A percentile compares a stretch with the other conserved stretches of the same genome.
Conservation (phyloP, 495 filamentous ascomycete genomes). For the Aspergillus bertholletiae region DNA sequence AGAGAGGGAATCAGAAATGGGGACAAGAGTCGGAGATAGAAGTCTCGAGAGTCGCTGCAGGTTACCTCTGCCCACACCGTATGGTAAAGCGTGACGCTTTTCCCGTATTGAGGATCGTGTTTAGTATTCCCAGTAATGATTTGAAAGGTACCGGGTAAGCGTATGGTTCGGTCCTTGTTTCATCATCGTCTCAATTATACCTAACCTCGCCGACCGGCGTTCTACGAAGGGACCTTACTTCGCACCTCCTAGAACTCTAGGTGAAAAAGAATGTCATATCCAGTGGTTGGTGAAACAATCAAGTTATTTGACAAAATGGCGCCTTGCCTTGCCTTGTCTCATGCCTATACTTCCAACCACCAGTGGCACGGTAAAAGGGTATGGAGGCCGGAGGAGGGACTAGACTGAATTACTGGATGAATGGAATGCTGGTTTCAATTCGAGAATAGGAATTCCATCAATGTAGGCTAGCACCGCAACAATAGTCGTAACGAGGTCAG, state of each 20-base stretch:
- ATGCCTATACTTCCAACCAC: not conserved
- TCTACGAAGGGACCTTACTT: slow-evolving; percentile 1
- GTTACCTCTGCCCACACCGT: slow-evolving; percentile 17
- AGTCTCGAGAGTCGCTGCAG: slow-evolving; percentile 26
- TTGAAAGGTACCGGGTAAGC: not conserved
- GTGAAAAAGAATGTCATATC: not conserved
- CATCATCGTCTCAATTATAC: slow-evolving; percentile 18
- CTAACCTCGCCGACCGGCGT: slow-evolving; percentile 5
- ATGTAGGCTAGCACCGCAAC: not conserved
- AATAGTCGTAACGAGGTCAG: not conserved
- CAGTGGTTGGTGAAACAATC: slow-evolving; percentile 5
- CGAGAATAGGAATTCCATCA: not conserved
- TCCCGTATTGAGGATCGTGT: slow-evolving; percentile 7
- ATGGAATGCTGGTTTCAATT: slow-evolving; percentile 3
- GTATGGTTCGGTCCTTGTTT: slow-evolving; percentile 18
- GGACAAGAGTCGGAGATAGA: slow-evolving; percentile 33
- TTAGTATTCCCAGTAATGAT: not conserved
- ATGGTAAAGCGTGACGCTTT: slow-evolving; percentile 18
- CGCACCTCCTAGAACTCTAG: slow-evolving; percentile 7
- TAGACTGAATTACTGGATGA: slow-evolving; percentile 5
- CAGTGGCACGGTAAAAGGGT: slow-evolving; percentile 4
- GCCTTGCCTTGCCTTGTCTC: not conserved
- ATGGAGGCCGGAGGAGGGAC: not conserved
- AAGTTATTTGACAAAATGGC: not conserved
- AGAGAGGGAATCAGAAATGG: slow-evolving; percentile 26